Evolutionary conservation across 2,329 filamentous ascomycete genomes (phyloP).

Genomic region (Sclerotinia trifoliorum): DNA sequence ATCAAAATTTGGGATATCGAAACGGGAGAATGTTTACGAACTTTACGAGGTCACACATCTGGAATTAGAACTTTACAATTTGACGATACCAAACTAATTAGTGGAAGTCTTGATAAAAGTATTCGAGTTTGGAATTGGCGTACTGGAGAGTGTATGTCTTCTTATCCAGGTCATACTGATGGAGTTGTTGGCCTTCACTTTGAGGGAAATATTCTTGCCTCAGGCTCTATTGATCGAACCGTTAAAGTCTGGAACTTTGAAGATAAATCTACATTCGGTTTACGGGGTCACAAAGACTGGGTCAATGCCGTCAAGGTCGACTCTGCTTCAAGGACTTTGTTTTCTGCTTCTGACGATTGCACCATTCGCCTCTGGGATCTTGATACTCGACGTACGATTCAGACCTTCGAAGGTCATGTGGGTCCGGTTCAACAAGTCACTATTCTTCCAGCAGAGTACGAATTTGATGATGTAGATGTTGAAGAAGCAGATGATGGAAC

Average conservation of each 20-base stretch:
- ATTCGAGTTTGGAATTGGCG: conserved; percentile 97
- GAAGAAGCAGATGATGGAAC: conserved; percentile 56
- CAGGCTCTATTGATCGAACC: conserved; percentile 83
- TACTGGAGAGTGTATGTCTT: conserved; percentile 82
- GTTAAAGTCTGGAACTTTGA: conserved; percentile 93
- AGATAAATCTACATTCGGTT: conserved; percentile 73
- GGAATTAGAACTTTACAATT: conserved; percentile 91
- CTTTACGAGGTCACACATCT: conserved; percentile 75
- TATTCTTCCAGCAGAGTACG: conserved; percentile 80
- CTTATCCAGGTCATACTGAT: conserved; percentile 72
- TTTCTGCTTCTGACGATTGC: conserved; percentile 92
- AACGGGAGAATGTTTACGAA: conserved; percentile 82
- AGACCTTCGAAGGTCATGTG: conserved; percentile 81
- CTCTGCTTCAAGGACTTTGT: conserved; percentile 74
- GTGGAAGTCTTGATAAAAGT: conserved; percentile 81
- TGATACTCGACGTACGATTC: conserved; percentile 76
- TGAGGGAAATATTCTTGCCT: conserved; percentile 78
- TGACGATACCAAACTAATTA: conserved; percentile 87
- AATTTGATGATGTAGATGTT: conserved; percentile 71
- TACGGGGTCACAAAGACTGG: conserved; percentile 89
- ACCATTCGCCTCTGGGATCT: conserved; percentile 92
- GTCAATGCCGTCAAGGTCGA: conserved; percentile 95
- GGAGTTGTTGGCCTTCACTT: conserved; percentile 89
- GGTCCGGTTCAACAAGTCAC: conserved; percentile 93
- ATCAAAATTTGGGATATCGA: conserved; percentile 97